phyloP scores from a whole-genome alignment of 495 filamentous ascomycete genomes.

The Rhypophila decipiens region DNA sequence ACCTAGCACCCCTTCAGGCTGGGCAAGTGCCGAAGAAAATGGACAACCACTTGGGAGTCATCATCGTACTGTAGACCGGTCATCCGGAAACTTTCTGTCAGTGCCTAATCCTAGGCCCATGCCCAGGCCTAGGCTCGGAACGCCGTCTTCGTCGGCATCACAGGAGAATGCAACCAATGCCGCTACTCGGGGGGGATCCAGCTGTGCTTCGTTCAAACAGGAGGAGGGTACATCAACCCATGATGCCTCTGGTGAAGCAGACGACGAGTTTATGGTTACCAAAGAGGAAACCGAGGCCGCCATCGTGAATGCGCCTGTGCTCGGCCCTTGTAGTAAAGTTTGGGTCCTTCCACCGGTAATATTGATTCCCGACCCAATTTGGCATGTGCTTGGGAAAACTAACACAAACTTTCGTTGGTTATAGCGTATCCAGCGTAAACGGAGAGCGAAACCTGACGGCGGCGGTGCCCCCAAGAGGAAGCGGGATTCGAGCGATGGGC shows the following conservation, averaged over 20 bases:
- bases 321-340: constrained; percentile 13
- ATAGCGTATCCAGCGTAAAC: constrained; percentile 16
- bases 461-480: constrained; percentile 6
- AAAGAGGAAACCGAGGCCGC: neutral
- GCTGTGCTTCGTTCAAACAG: neutral
- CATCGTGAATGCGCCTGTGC: neutral
- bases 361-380: neutral
- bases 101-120: too few species aligned
- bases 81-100: too few species aligned
- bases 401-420: neutral
- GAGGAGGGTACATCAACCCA: neutral
- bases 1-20: too few species aligned
- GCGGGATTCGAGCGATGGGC: constrained; percentile 3
- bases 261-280: constrained; percentile 1
- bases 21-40: too few species aligned
- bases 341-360: constrained; percentile 17
- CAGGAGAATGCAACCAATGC: neutral
- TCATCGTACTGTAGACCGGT: neutral
- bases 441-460: constrained; percentile 8
- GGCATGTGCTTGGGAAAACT: neutral
- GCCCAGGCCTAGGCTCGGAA: neutral
- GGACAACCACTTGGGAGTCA: too few species aligned
- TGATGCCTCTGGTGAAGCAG: neutral
- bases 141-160: neutral
- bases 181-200: neutral